phyloP scores from a whole-genome alignment of 2,329 filamentous ascomycete genomes.

The Pestalotiopsis sp. region DNA sequence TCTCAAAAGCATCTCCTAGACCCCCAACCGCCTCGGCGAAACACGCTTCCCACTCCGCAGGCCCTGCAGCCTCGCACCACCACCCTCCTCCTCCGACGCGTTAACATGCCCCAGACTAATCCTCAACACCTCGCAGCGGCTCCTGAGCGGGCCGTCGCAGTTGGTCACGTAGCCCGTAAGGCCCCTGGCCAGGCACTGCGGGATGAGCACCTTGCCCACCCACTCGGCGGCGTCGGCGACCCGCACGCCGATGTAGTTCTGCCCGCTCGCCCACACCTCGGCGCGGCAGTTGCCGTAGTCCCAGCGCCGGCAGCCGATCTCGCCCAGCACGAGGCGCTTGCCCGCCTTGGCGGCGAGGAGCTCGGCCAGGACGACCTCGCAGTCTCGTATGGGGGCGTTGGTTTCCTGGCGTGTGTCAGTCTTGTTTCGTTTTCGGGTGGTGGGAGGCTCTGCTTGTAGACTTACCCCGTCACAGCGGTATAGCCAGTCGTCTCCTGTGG shows the following conservation, averaged over 20 bases:
- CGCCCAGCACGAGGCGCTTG: background rate
- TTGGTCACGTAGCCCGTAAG: background rate
- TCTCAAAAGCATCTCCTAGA: no score
- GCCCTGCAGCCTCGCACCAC: no score
- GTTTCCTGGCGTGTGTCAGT: background rate
- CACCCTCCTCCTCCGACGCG: background rate
- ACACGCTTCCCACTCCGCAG: no score
- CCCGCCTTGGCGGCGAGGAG: background rate
- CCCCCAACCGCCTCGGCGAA: no score
- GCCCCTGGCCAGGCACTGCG: background rate
- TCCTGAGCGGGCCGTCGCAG: background rate
- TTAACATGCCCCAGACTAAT: background rate
- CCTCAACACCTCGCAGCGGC: background rate
- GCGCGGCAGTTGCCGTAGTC: background rate
- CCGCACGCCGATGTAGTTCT: background rate
- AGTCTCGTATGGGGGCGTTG: background rate
- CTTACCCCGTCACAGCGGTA: no score
- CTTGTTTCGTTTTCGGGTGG: background rate
- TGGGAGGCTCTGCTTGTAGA: background rate
- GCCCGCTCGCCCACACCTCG: background rate
- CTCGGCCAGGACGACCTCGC: background rate
- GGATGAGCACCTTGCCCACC: background rate
- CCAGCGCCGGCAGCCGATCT: background rate
- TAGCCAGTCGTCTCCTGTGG: no score
- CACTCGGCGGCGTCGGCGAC: background rate